These are phyloP conservation scores for Colletotrichum cuscutae DNA, from an alignment of 2,329 filamentous ascomycete genomes.

Conservation along the genomic window DNA sequence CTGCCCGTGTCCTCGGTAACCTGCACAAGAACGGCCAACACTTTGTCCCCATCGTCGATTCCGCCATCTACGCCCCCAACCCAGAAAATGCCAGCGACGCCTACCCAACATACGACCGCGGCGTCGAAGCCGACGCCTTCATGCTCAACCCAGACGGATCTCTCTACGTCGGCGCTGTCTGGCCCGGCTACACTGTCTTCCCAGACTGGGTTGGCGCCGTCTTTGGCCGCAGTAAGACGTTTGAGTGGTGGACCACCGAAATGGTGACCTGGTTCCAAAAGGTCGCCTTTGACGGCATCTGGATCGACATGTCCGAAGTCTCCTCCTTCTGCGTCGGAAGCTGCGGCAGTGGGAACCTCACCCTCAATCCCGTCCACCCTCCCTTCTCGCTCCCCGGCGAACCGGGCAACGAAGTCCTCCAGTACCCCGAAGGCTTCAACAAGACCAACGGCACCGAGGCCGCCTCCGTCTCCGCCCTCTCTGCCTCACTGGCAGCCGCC, in stretches of 20 bases:
- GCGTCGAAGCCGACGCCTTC: conserved; percentile 63
- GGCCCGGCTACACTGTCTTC: conserved; percentile 78
- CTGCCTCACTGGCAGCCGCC: conserved; percentile 49
- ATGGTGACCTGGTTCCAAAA: conserved; percentile 66
- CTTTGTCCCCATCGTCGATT: conserved; percentile 81
- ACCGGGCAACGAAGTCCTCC: conserved; percentile 45
- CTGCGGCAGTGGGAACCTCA: conserved; percentile 72
- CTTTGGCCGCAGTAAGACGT: conserved; percentile 70
- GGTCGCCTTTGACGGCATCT: conserved; percentile 62
- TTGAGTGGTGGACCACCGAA: conserved; percentile 75
- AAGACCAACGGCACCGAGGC: conserved; percentile 65
- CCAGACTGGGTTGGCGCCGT: conserved; percentile 76
- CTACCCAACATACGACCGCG: conserved; percentile 71
- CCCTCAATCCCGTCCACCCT: conserved; percentile 74
- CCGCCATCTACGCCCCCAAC: conserved; percentile 76
- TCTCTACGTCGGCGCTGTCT: conserved; percentile 71
- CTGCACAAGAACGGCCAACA: conserved; percentile 74
- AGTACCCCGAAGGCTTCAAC: conserved; percentile 74
- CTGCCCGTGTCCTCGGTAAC: conserved; percentile 68
- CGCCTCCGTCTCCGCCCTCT: conserved; percentile 64
- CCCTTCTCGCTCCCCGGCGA: conserved; percentile 68
- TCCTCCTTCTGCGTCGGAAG: conserved; percentile 76
- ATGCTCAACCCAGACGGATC: conserved; percentile 69
- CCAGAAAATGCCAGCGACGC: conserved; percentile 68
- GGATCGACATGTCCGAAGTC: conserved; percentile 70